Percentiles rank a stretch among this genome's conserved stretches.
Conservation (phyloP, 306 rosid species). For the Vigna hirtella region DNA sequence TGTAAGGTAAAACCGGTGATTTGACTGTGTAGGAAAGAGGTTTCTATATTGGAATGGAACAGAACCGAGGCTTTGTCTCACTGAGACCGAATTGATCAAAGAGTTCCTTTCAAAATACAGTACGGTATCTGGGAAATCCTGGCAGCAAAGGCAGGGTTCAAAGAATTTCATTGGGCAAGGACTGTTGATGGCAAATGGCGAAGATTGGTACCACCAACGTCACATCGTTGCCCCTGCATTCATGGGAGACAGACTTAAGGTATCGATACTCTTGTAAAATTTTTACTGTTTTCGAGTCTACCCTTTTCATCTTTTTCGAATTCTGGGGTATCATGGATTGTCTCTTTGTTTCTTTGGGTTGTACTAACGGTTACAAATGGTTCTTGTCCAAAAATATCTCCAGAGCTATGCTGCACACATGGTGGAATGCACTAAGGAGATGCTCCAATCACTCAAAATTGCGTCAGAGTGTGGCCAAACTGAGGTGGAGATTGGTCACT, state of each 20-base stretch:
- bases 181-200: slow-evolving; percentile 73
- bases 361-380: slow-evolving; percentile 5
- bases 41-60: slow-evolving; percentile 71
- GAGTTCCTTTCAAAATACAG: slow-evolving; percentile 62
- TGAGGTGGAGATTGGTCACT: slow-evolving; percentile 83
- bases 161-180: slow-evolving; percentile 72
- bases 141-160: slow-evolving; percentile 71
- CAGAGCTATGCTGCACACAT: slow-evolving; percentile 88
- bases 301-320: background rate
- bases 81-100: slow-evolving; percentile 70
- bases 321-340: background rate
- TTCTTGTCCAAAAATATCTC: slow-evolving; percentile 8
- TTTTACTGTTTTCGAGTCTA: background rate
- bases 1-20: background rate
- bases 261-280: slow-evolving; percentile 34
- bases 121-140: slow-evolving; percentile 63
- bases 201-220: slow-evolving; percentile 75
- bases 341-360: background rate
- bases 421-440: slow-evolving; percentile 91
- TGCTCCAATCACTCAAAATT: slow-evolving; percentile 66
- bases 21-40: slow-evolving; percentile 55
- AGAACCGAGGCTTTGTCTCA: slow-evolving; percentile 67
- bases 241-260: slow-evolving; percentile 72
- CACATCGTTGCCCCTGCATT: slow-evolving; percentile 78
- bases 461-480: slow-evolving; percentile 51